Percentiles rank a stretch among this genome's conserved stretches.
Conservation (phyloP, 257 asterid species). For the Paraleonurus japonicus region DNA sequence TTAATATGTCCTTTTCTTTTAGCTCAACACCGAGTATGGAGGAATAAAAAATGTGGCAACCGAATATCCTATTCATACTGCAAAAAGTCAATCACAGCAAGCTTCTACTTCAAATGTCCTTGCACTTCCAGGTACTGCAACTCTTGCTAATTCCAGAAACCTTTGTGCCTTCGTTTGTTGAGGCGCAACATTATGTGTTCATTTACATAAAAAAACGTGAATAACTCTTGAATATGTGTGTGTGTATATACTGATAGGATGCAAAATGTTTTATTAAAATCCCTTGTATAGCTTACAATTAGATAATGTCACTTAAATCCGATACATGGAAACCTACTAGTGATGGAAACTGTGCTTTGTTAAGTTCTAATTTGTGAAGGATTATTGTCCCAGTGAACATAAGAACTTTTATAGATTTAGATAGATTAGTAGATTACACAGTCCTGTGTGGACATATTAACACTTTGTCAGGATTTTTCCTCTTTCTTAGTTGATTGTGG, state of each 20-base stretch:
- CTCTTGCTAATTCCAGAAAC: conserved; percentile 1
- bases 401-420: background rate
- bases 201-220: background rate
- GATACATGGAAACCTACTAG: no score
- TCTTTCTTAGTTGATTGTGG: conserved; percentile 20
- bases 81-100: conserved; percentile 48
- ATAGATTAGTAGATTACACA: background rate
- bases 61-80: conserved; percentile 37
- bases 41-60: conserved; percentile 37
- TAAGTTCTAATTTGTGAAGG: no score
- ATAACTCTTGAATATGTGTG: background rate
- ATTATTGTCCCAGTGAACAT: background rate
- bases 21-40: conserved; percentile 72
- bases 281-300: no score
- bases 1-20: conserved; percentile 9
- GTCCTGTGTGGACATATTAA: background rate
- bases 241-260: no score
- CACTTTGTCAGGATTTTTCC: background rate
- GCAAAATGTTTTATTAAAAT: no score
- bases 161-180: background rate
- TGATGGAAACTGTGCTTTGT: no score
- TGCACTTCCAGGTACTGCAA: conserved; percentile 76
- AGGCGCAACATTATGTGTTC: background rate
- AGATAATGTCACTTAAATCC: no score
- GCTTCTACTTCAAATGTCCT: conserved; percentile 57